phyloP scores from a whole-genome alignment of 345 rosid species.

The Anastatica hierochuntica region DNA sequence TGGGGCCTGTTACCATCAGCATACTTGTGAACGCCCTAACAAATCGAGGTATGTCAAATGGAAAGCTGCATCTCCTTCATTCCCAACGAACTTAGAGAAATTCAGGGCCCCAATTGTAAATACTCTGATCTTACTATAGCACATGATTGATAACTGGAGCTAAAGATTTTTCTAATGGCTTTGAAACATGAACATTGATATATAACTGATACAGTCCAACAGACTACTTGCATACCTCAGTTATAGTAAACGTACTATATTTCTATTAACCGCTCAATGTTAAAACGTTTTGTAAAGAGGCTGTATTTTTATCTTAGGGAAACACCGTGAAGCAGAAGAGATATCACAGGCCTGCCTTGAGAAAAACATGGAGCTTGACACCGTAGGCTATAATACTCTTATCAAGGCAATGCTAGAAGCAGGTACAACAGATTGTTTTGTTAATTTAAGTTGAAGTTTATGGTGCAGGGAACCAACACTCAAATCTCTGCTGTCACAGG shows the following conservation, averaged over 20 bases:
- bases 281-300: not conserved
- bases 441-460: not conserved
- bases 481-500: slow-evolving; percentile 35
- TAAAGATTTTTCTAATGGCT: not conserved
- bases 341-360: slow-evolving; percentile 34
- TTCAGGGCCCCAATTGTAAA: not conserved
- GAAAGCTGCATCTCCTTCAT: not conserved
- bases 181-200: not conserved
- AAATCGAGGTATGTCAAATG: slow-evolving; percentile 40
- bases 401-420: slow-evolving; percentile 85
- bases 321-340: slow-evolving; percentile 55
- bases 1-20: slow-evolving; percentile 52
- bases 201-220: not conserved
- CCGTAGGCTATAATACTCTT: slow-evolving; percentile 70
- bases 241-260: not conserved
- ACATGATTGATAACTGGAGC: not conserved
- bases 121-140: not conserved
- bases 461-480: slow-evolving; percentile 7
- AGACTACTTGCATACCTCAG: not conserved
- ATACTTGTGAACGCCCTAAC: slow-evolving; percentile 63
- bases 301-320: slow-evolving; percentile 36
- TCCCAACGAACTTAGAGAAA: not conserved
- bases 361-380: slow-evolving; percentile 49
- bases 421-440: slow-evolving; percentile 33
- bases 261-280: not conserved